phyloP scores from a whole-genome alignment of 1,284 basidiomycete genomes.

The Ustilago shanxiensis region DNA sequence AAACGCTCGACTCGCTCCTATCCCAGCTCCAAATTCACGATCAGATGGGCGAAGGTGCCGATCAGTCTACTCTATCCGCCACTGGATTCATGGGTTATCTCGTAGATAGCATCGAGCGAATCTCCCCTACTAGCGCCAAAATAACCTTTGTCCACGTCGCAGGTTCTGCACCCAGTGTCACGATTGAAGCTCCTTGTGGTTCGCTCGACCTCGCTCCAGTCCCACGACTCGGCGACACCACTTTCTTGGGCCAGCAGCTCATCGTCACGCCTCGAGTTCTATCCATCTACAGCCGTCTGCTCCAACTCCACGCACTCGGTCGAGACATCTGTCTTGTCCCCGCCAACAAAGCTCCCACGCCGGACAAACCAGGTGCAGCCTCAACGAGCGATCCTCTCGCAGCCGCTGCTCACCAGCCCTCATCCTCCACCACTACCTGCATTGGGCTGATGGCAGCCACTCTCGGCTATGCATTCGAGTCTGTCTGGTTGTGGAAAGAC shows the following conservation, averaged over 20 bases:
- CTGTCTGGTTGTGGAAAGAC: constrained; percentile 71
- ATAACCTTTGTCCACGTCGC: constrained; percentile 58
- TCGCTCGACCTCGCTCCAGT: constrained; percentile 56
- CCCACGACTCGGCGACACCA: constrained; percentile 41
- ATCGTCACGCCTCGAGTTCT: constrained; percentile 67
- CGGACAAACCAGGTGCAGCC: constrained; percentile 37
- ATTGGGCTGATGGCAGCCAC: constrained; percentile 68
- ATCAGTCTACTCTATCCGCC: constrained; percentile 34
- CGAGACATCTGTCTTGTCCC: constrained; percentile 68
- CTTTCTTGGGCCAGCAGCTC: constrained; percentile 35
- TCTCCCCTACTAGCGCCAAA: constrained; percentile 38
- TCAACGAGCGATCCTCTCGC: constrained; percentile 37
- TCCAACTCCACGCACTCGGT: constrained; percentile 69
- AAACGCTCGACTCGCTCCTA: constrained; percentile 61
- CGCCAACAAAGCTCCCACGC: constrained; percentile 30
- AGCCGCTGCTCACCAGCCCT: constrained; percentile 57
- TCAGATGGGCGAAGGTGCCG: constrained; percentile 52
- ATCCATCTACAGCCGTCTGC: constrained; percentile 65
- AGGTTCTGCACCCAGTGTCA: constrained; percentile 21
- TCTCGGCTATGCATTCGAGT: constrained; percentile 69
- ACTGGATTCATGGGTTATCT: constrained; percentile 64
- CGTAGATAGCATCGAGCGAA: constrained; percentile 45
- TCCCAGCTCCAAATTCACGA: constrained; percentile 56
- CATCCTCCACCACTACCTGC: constrained; percentile 69
- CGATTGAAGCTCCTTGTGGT: constrained; percentile 60